A percentile compares a stretch with the other conserved stretches of the same genome.
These are phyloP conservation scores for Saccharomyces hybrid DNA, from an alignment of 1,139 yeast genomes.

Conservation along the genomic window DNA sequence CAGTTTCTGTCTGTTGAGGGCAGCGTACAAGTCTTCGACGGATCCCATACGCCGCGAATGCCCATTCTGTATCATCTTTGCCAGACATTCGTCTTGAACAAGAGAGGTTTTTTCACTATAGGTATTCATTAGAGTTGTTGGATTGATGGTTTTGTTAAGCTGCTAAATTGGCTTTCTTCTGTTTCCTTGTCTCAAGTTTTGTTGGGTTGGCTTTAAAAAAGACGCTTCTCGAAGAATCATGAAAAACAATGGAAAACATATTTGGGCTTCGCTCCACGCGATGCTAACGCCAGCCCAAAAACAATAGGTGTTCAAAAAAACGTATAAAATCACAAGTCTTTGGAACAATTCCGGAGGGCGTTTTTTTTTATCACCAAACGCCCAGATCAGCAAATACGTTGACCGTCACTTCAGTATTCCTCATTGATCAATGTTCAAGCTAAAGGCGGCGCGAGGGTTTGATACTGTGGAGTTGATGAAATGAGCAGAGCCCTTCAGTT, in stretches of 20 bases:
- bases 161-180: not conserved
- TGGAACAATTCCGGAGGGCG: not conserved
- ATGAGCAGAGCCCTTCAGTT: not conserved
- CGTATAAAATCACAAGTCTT: not conserved
- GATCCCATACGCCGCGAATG: constrained; percentile 11
- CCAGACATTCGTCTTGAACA: not conserved
- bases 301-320: not conserved
- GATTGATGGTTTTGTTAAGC: not conserved
- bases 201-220: not conserved
- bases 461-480: not conserved
- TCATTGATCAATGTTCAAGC: not conserved
- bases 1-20: constrained; percentile 8
- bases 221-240: not conserved
- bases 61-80: constrained; percentile 2
- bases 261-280: not conserved
- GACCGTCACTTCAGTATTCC: not conserved
- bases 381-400: not conserved
- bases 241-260: not conserved
- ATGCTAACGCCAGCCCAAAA: not conserved
- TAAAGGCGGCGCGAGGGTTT: not conserved
- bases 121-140: not conserved
- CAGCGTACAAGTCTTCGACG: constrained; percentile 8
- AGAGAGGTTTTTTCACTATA: not conserved
- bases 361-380: not conserved
- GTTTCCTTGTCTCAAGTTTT: not conserved